phyloP scores from a whole-genome alignment of 805 yeast species.

The Kazachstania bromeliacearum region DNA sequence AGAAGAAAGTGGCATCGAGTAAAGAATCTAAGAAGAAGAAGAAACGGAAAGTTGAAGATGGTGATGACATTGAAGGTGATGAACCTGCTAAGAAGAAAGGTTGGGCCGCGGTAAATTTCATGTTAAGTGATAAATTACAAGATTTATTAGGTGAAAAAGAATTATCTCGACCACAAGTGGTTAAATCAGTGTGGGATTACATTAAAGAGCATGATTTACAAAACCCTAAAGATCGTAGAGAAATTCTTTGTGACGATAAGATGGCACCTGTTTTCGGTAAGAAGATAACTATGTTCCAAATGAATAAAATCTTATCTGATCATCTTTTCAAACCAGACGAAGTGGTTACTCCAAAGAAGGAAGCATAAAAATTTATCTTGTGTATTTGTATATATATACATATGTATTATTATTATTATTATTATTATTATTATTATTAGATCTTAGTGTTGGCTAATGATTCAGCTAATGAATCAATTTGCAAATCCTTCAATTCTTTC shows the following conservation, averaged over 20 bases:
- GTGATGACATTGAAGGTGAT: constrained; percentile 1
- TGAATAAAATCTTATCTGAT: constrained; percentile 44
- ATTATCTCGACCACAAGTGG: constrained; percentile 60
- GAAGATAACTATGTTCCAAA: constrained; percentile 46
- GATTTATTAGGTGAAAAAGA: constrained; percentile 37
- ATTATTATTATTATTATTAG: too few species aligned
- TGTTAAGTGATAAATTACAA: constrained; percentile 44
- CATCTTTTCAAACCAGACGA: constrained; percentile 38
- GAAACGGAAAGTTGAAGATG: constrained; percentile 1
- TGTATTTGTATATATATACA: neutral
- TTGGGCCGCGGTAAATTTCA: constrained; percentile 33
- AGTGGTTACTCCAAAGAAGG: constrained; percentile 4
- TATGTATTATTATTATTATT: neutral
- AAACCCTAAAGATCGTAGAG: constrained; percentile 56
- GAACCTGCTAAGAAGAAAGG: constrained; percentile 14
- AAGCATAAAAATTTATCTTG: neutral
- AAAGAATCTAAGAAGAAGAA: constrained; percentile 7
- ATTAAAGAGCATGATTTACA: constrained; percentile 56
- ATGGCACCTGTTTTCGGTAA: constrained; percentile 52
- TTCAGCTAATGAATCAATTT: constrained; percentile 40
- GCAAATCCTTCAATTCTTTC: constrained; percentile 35
- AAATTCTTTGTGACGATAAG: constrained; percentile 53
- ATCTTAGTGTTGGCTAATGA: constrained; percentile 50
- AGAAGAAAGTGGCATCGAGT: constrained; percentile 11
- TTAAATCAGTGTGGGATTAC: constrained; percentile 60